phyloP scores from a whole-genome alignment of 1,139 yeast genomes.

The Blastobotrys proliferans region DNA sequence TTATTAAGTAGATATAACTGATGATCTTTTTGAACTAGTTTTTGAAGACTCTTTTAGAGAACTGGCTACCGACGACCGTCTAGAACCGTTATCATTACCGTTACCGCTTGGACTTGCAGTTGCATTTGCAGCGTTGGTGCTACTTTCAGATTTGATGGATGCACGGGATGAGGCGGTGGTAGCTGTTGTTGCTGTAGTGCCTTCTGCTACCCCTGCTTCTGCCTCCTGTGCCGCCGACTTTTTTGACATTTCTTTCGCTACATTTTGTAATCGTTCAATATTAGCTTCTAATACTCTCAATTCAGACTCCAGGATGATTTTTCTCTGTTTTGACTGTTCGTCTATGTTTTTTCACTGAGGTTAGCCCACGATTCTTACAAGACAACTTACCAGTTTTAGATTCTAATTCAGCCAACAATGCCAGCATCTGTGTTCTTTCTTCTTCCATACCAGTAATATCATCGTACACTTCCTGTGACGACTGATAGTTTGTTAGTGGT shows the following conservation, averaged over 20 bases:
- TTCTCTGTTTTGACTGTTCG: neutral
- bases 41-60: no score
- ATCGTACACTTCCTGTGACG: slow-evolving; percentile 3
- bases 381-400: slow-evolving; percentile 1
- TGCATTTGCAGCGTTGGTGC: no score
- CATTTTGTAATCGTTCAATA: slow-evolving; percentile 10
- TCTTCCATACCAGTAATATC: slow-evolving; percentile 4
- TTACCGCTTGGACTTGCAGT: no score
- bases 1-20: neutral
- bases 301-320: slow-evolving; percentile 7
- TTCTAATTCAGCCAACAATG: slow-evolving; percentile 2
- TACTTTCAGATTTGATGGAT: no score
- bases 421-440: slow-evolving; percentile 3
- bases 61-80: no score
- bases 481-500: slow-evolving; percentile 2
- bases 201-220: neutral
- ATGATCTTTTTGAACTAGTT: neutral
- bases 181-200: no score
- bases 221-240: no score
- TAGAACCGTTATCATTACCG: no score
- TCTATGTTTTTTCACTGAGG: neutral
- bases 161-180: no score
- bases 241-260: no score
- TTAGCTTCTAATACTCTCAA: slow-evolving; percentile 10
- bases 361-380: neutral